Evolutionary conservation across 257 asterid species (phyloP).

Genomic region (Jaltomata sinuosa): DNA sequence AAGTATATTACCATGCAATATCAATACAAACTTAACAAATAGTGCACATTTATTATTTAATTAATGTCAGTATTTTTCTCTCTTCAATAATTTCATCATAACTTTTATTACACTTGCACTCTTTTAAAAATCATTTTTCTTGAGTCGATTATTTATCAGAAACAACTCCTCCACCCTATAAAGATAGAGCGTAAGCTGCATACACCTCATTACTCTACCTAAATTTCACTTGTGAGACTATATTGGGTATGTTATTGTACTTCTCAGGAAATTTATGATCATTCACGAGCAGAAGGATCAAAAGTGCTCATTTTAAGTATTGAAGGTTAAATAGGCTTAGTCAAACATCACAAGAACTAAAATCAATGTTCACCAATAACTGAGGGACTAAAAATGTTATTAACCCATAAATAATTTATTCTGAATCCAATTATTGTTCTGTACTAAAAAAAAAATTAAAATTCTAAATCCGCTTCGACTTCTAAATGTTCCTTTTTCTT

Average conservation of each 20-base stretch:
- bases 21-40: no score
- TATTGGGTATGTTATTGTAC: neutral
- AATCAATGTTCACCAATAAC: neutral
- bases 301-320: neutral
- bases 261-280: neutral
- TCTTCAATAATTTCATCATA: no score
- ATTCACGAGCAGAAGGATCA: neutral
- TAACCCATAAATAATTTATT: neutral
- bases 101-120: no score
- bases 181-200: neutral
- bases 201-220: accelerated
- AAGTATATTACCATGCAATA: no score
- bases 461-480: neutral
- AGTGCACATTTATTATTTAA: no score
- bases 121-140: neutral
- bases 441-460: neutral
- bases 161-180: neutral
- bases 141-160: neutral
- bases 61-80: no score
- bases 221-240: accelerated
- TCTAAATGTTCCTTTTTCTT: neutral
- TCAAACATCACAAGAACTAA: neutral
- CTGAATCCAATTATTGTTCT: neutral
- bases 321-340: neutral
- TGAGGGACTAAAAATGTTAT: neutral